These are phyloP conservation scores for Aaosphaeria arxii DNA, from an alignment of 2,329 filamentous ascomycete genomes.

Conservation along the genomic window DNA sequence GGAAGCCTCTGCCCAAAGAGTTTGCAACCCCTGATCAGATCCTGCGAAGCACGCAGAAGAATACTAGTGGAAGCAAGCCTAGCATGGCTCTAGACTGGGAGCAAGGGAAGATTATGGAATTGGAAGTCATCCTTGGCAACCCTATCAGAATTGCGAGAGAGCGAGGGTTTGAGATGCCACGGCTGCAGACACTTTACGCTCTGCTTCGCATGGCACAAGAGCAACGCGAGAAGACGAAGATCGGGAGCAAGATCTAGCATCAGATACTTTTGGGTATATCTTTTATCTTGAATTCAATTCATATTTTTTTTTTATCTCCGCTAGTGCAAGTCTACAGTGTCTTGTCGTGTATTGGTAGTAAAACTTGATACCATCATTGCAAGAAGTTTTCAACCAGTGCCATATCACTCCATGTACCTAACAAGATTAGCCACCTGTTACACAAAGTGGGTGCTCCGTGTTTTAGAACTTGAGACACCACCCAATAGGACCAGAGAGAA, in stretches of 20 bases:
- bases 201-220: slow-evolving; percentile 61
- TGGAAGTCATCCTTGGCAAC: slow-evolving; percentile 72
- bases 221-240: slow-evolving; percentile 43
- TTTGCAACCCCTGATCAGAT: slow-evolving; percentile 64
- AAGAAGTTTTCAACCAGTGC: too few species aligned
- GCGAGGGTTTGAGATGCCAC: slow-evolving; percentile 62
- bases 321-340: too few species aligned
- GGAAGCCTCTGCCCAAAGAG: slow-evolving; percentile 56
- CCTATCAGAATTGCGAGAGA: slow-evolving; percentile 63
- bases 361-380: too few species aligned
- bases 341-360: too few species aligned
- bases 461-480: too few species aligned
- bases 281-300: too few species aligned
- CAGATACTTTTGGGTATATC: neutral
- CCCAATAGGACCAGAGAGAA: too few species aligned
- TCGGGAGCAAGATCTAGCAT: slow-evolving; percentile 17
- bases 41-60: slow-evolving; percentile 60
- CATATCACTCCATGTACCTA: too few species aligned
- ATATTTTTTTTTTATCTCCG: too few species aligned
- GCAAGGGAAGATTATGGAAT: slow-evolving; percentile 61
- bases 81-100: slow-evolving; percentile 71
- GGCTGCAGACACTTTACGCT: slow-evolving; percentile 66
- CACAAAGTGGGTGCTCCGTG: too few species aligned
- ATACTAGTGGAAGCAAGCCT: slow-evolving; percentile 58
- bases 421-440: too few species aligned